Percentiles rank a stretch among this genome's conserved stretches.
phyloP scores from a whole-genome alignment of 805 yeast species.

The Hanseniaspora osmophila region DNA sequence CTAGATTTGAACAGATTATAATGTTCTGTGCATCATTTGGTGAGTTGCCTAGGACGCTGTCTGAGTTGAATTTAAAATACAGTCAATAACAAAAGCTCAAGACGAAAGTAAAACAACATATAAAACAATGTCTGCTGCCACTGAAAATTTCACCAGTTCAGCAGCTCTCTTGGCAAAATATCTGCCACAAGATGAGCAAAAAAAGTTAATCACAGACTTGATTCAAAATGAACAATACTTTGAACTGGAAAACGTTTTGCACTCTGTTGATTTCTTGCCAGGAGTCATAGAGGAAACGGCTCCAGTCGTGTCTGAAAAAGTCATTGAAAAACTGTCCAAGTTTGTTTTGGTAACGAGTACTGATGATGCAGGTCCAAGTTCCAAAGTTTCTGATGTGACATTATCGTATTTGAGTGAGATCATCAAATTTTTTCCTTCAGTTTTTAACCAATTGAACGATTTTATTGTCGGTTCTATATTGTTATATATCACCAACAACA shows the following conservation, averaged over 20 bases:
- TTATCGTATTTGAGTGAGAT: neutral
- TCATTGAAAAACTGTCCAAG: conserved; percentile 2
- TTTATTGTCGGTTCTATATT: neutral
- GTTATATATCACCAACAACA: neutral
- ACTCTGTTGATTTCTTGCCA: neutral
- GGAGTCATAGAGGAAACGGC: neutral
- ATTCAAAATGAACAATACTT: conserved; percentile 7
- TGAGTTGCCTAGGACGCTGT: too few species aligned
- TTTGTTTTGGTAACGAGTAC: neutral
- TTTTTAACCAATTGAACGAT: neutral
- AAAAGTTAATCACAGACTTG: conserved; percentile 7
- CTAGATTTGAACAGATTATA: too few species aligned
- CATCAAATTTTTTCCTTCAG: neutral
- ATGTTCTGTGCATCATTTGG: too few species aligned
- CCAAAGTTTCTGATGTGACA: neutral
- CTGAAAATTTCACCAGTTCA: neutral
- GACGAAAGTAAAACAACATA: too few species aligned
- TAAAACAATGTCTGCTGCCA: neutral
- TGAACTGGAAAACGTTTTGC: conserved; percentile 1
- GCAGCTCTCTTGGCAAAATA: conserved; percentile 7
- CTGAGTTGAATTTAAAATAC: too few species aligned
- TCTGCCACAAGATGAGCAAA: conserved; percentile 7
- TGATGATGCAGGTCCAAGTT: neutral
- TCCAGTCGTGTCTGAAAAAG: neutral
- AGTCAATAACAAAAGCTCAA: too few species aligned